Evolutionary conservation across 345 rosid genomes (phyloP).

Genomic region (Populus deltoides): DNA sequence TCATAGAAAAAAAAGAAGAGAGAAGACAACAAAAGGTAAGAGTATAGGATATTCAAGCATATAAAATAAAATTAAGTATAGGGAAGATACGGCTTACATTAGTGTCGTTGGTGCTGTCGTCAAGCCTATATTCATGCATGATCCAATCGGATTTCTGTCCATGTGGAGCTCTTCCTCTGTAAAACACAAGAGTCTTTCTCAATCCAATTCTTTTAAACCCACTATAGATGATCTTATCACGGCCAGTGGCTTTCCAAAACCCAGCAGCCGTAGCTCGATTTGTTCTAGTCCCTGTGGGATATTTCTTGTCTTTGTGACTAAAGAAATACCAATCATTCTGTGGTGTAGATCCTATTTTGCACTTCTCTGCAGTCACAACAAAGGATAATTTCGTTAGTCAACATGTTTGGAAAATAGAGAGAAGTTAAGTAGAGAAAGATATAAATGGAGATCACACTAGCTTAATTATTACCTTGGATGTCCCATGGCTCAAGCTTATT

Average conservation of each 20-base stretch:
- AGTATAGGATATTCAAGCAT: background rate
- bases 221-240: constrained; percentile 85
- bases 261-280: constrained; percentile 92
- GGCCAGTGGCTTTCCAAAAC: constrained; percentile 98
- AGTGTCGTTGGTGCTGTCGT: constrained; percentile 44
- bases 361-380: constrained; percentile 49
- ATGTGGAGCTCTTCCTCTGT: constrained; percentile 92
- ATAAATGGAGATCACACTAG: background rate
- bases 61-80: background rate
- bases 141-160: constrained; percentile 99
- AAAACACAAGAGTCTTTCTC: constrained; percentile 91
- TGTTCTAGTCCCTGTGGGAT: constrained; percentile 93
- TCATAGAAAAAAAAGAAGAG: background rate
- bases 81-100: constrained; percentile 33
- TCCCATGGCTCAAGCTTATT: constrained; percentile 99
- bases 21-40: background rate
- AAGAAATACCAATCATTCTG: constrained; percentile 99
- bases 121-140: constrained; percentile 96
- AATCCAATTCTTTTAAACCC: constrained; percentile 69
- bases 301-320: constrained; percentile 96
- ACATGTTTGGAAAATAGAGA: background rate
- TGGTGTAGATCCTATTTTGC: constrained; percentile 87
- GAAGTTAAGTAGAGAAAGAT: background rate
- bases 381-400: background rate
- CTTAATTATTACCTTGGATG: constrained; percentile 63